phyloP scores from a whole-genome alignment of 2,329 filamentous ascomycete genomes.

The Elsinoe australis region DNA sequence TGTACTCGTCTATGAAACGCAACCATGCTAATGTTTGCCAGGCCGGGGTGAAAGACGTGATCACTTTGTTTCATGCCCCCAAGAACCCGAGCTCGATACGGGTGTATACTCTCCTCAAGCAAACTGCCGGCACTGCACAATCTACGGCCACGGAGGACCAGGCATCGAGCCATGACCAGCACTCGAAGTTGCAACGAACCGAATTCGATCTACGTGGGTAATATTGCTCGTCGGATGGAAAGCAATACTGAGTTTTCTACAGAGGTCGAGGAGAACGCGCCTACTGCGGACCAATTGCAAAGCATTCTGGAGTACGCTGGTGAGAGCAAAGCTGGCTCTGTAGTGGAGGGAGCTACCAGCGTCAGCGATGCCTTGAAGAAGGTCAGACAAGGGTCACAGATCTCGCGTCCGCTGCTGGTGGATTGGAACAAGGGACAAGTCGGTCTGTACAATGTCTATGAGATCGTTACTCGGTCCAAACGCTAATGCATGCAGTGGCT shows the following conservation, averaged over 20 bases:
- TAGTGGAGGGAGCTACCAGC: slow-evolving; percentile 67
- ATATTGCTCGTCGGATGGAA: neutral
- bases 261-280: slow-evolving; percentile 70
- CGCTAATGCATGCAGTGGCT: slow-evolving; percentile 39
- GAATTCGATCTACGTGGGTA: slow-evolving; percentile 64
- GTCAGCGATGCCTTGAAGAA: slow-evolving; percentile 71
- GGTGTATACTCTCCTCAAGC: slow-evolving; percentile 69
- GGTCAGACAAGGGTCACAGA: slow-evolving; percentile 61
- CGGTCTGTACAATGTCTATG: slow-evolving; percentile 35
- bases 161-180: slow-evolving; percentile 56
- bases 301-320: slow-evolving; percentile 81
- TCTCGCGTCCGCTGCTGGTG: slow-evolving; percentile 74
- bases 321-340: slow-evolving; percentile 48
- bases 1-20: neutral
- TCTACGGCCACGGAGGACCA: slow-evolving; percentile 66
- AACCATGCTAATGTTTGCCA: slow-evolving; percentile 19
- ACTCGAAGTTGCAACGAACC: slow-evolving; percentile 52
- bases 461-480: slow-evolving; percentile 5
- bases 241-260: neutral
- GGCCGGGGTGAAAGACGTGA: slow-evolving; percentile 59
- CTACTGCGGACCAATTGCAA: slow-evolving; percentile 73
- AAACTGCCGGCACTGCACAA: slow-evolving; percentile 62
- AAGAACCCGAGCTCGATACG: slow-evolving; percentile 63
- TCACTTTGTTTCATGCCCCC: slow-evolving; percentile 93
- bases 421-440: slow-evolving; percentile 92